Evolutionary conservation across 495 filamentous ascomycete species (phyloP).

Genomic region (Talaromyces thailandensis): DNA sequence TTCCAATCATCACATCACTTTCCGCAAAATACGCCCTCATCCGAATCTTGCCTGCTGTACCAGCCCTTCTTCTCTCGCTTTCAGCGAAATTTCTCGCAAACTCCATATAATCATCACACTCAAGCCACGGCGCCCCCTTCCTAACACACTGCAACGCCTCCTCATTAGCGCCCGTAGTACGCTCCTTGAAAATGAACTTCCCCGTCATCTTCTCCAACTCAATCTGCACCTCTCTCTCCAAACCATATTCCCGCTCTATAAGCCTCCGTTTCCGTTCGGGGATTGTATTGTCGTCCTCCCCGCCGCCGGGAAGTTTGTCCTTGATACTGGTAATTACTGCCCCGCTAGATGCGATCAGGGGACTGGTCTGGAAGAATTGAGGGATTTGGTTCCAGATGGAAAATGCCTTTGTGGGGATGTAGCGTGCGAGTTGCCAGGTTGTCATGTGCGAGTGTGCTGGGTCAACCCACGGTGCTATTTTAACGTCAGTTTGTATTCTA

Average conservation of each 20-base stretch:
- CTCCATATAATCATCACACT: constrained; percentile 19
- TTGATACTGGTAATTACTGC: constrained; percentile 6
- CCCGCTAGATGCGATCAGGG: constrained; percentile 16
- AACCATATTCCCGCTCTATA: constrained; percentile 15
- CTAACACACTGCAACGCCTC: constrained; percentile 24
- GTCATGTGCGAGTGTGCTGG: constrained; percentile 25
- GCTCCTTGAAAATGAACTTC: constrained; percentile 17
- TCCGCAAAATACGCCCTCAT: constrained; percentile 18
- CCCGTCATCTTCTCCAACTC: constrained; percentile 14
- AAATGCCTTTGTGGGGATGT: constrained; percentile 19
- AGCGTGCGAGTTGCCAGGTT: constrained; percentile 17
- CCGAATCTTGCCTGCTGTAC: background rate
- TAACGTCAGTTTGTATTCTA: constrained; percentile 4
- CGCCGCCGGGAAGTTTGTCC: background rate
- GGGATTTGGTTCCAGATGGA: constrained; percentile 24
- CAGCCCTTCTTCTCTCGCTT: background rate
- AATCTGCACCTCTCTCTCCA: constrained; percentile 10
- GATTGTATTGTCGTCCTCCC: background rate
- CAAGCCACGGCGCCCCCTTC: constrained; percentile 19
- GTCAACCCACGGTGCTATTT: constrained; percentile 37
- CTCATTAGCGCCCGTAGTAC: constrained; percentile 22
- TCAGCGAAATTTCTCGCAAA: constrained; percentile 14
- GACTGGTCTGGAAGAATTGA: constrained; percentile 22
- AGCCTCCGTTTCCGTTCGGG: constrained; percentile 8
- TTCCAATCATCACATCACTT: constrained; percentile 22